Evolutionary conservation across 2,329 filamentous ascomycete species (phyloP).

Genomic region (Phialemoniopsis sp.): DNA sequence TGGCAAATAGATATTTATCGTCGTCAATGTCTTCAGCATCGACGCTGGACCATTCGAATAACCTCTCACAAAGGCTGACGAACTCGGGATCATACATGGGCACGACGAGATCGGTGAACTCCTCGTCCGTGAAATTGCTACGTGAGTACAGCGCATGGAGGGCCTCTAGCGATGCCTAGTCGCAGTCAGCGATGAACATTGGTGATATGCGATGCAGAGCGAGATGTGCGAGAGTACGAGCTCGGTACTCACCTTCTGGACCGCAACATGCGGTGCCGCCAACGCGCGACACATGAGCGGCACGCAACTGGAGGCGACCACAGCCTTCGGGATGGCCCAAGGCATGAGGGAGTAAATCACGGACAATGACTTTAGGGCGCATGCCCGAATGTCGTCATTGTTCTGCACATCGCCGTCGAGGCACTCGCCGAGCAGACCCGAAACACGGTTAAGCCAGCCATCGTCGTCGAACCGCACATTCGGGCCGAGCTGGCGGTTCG

Average conservation of each 20-base stretch:
- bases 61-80: conserved; percentile 64
- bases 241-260: conserved; percentile 64
- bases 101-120: conserved; percentile 73
- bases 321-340: conserved; percentile 84
- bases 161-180: conserved; percentile 74
- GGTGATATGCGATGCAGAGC: not conserved
- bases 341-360: conserved; percentile 75
- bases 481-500: conserved; percentile 63
- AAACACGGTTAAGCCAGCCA: conserved; percentile 81
- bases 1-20: conserved; percentile 85
- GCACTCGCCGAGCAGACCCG: conserved; percentile 69
- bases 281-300: conserved; percentile 68
- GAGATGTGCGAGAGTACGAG: not conserved
- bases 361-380: conserved; percentile 72
- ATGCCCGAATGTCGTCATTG: conserved; percentile 63
- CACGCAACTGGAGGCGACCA: conserved; percentile 67
- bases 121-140: conserved; percentile 68
- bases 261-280: conserved; percentile 62
- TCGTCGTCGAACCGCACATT: conserved; percentile 74
- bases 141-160: conserved; percentile 79
- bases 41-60: conserved; percentile 75
- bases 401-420: conserved; percentile 60
- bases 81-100: conserved; percentile 74
- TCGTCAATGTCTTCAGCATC: conserved; percentile 83
- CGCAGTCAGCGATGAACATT: not conserved